These are phyloP conservation scores for Colletotrichum magnum DNA, from an alignment of 2,329 filamentous ascomycete genomes.

Conservation along the genomic window DNA sequence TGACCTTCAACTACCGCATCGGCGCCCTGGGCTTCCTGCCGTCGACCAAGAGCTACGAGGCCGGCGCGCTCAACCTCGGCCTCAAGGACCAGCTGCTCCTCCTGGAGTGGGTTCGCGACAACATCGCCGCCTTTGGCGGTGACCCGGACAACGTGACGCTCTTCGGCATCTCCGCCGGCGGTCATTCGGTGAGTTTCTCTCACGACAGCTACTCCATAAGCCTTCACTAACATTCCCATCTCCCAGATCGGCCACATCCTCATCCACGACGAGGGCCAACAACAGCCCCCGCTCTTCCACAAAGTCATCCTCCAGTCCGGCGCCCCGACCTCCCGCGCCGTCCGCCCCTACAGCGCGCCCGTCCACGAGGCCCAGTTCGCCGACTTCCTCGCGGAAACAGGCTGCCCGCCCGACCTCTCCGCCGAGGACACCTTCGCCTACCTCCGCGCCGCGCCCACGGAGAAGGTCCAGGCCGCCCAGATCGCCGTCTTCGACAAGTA, in stretches of 20 bases:
- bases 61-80: conserved; percentile 74
- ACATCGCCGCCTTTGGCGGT: conserved; percentile 73
- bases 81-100: conserved; percentile 73
- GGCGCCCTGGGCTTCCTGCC: conserved; percentile 79
- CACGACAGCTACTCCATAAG: not conserved
- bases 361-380: conserved; percentile 70
- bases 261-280: conserved; percentile 52
- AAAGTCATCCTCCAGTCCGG: conserved; percentile 72
- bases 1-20: conserved; percentile 75
- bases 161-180: conserved; percentile 74
- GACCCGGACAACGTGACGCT: conserved; percentile 71
- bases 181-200: conserved; percentile 65
- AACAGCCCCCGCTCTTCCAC: conserved; percentile 62
- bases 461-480: conserved; percentile 57
- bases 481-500: conserved; percentile 60
- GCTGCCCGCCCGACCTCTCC: conserved; percentile 61
- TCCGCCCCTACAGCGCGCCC: conserved; percentile 67
- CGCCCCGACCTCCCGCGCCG: conserved; percentile 67
- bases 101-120: conserved; percentile 73
- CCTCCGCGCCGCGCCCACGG: conserved; percentile 61
- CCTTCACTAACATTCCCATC: conserved; percentile 12
- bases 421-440: conserved; percentile 65
- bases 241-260: conserved; percentile 80
- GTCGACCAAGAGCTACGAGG: conserved; percentile 64
- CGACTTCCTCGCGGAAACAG: conserved; percentile 67